Evolutionary conservation across 345 rosid genomes (phyloP).

Genomic region (Psidium friedrichsthalianum): DNA sequence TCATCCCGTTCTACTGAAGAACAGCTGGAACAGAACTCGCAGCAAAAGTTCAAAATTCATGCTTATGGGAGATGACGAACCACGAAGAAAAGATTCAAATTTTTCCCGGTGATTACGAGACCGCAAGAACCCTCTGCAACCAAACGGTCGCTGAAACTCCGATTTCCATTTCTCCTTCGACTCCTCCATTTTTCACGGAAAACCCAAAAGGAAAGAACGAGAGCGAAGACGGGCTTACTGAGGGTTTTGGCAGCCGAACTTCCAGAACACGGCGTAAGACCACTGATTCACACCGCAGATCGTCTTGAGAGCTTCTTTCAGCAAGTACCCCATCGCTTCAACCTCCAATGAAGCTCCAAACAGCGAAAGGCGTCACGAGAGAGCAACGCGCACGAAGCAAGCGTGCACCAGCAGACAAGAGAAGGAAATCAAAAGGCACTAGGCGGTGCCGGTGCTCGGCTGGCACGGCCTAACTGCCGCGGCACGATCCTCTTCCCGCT

Average conservation of each 20-base stretch:
- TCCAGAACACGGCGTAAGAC: constrained; percentile 96
- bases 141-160: background rate
- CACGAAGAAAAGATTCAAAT: background rate
- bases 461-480: constrained; percentile 28
- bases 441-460: background rate
- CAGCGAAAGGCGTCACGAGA: background rate
- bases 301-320: constrained; percentile 72
- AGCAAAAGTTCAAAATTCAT: background rate
- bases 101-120: background rate
- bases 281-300: constrained; percentile 66
- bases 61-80: background rate
- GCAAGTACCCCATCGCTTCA: constrained; percentile 49
- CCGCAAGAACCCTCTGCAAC: background rate
- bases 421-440: background rate
- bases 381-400: background rate
- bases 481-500: constrained; percentile 48
- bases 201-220: background rate
- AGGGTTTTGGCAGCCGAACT: constrained; percentile 83
- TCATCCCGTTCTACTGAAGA: background rate
- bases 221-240: constrained; percentile 26
- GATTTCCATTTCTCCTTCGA: background rate
- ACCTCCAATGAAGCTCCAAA: background rate
- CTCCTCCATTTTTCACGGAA: background rate
- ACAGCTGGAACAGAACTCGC: background rate
- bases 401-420: background rate